These are phyloP conservation scores for Scheffersomyces insectosa DNA, from an alignment of 1,139 yeast genomes.

Conservation along the genomic window DNA sequence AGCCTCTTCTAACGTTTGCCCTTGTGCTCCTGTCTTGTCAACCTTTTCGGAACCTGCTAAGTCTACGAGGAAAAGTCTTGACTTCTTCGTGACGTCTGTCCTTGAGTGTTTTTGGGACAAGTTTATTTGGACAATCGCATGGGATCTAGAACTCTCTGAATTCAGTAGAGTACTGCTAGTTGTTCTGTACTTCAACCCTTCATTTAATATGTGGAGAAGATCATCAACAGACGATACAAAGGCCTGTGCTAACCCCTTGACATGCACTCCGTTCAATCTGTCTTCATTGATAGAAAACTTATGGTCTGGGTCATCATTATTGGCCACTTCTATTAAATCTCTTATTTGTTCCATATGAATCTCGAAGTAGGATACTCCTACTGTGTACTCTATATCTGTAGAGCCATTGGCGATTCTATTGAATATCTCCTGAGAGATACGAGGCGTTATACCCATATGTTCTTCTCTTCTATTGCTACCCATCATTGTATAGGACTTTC, in stretches of 20 bases:
- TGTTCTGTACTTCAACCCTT: conserved; percentile 58
- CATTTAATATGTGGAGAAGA: conserved; percentile 53
- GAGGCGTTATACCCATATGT: conserved; percentile 65
- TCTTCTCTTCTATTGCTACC: conserved; percentile 50
- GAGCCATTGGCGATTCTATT: conserved; percentile 52
- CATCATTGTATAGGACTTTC: conserved; percentile 86
- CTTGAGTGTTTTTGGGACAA: conserved; percentile 59
- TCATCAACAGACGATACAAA: conserved; percentile 63
- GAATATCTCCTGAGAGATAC: conserved; percentile 70
- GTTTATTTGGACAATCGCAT: conserved; percentile 72
- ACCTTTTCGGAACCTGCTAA: conserved; percentile 89
- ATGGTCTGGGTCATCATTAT: conserved; percentile 19
- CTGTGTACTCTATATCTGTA: conserved; percentile 61
- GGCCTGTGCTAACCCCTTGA: conserved; percentile 63
- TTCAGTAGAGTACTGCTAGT: conserved; percentile 73
- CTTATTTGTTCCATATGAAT: conserved; percentile 76
- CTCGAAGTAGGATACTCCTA: conserved; percentile 77
- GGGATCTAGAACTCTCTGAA: conserved; percentile 76
- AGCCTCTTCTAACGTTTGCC: conserved; percentile 78
- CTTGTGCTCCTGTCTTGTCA: conserved; percentile 78
- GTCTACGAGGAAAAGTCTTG: conserved; percentile 78
- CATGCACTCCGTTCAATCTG: conserved; percentile 64
- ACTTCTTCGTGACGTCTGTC: conserved; percentile 59
- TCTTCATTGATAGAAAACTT: conserved; percentile 66
- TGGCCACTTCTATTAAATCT: conserved; percentile 49